Evolutionary conservation across 2,329 filamentous ascomycete species (phyloP), one percentile per base, ranked within the genome.

Genomic region (Sporothrix sp.): DNA sequence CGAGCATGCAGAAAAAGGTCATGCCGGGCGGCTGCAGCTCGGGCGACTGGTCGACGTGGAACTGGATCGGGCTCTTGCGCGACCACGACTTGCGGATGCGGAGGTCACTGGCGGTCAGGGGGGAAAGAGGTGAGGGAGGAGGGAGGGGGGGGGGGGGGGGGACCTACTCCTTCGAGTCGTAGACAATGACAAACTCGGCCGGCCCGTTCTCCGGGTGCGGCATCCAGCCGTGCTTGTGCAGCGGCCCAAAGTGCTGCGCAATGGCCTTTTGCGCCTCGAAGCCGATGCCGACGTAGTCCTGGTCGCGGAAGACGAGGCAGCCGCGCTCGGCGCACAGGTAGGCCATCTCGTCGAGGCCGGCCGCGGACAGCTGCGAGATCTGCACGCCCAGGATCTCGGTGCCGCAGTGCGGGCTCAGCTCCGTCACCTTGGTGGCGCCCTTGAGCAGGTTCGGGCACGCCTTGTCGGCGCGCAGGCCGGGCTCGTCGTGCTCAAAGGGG

Each of bases 401-500:
- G 35, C 45, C 45, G 35, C 38, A 35, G 25, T 48, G 45, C 7
- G 45, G 45, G 45, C 27, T 48, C 20, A 48, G 45, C 16, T 48
- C 45, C 30, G 39, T 27, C 7, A 48, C 45, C 35, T 48, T 48
- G 25, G 35, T 30, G 16, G 45, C 45, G 16, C 10, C n/a, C 10
- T 35, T 35, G n/a, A 48, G 35, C 16, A 48, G 35, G 25, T 48
- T 39, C 7, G 45, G 45, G 35, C 23, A 48, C 23, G 21, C 32
- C 35, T 49, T 55, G 42, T 61, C 60, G 4, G 60, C 60, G 20
- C 56, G 53, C 13, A 56, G 54, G 30, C 60, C 60, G 23, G 59
- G 59, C 40, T 62, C 59, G 21, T 58, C 39, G 23, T 60, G 58
- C n/a, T 57, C 57, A 48, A 60, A 61, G 0, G 46, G 50, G 11